Evolutionary conservation across 2,329 filamentous ascomycete genomes (phyloP).

Genomic region (Stachybotrys chartarum): DNA sequence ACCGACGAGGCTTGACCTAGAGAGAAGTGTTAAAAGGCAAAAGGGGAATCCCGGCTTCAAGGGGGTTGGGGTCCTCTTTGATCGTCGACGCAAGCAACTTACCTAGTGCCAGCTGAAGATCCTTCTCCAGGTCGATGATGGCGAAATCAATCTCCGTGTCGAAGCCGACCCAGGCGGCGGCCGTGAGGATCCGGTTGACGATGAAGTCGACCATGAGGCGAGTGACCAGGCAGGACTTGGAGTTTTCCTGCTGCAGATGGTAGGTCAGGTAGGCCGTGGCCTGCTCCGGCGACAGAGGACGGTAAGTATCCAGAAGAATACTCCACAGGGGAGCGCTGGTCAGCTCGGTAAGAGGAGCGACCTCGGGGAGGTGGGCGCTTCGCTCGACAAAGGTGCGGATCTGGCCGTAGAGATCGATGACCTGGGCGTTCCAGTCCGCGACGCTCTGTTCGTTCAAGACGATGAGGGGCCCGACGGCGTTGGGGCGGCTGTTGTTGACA

Average conservation of each 20-base stretch:
- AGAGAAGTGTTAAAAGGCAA: neutral
- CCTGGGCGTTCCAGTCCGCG: slow-evolving; percentile 24
- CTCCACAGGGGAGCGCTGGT: slow-evolving; percentile 25
- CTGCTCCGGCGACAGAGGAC: slow-evolving; percentile 28
- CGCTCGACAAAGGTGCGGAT: slow-evolving; percentile 28
- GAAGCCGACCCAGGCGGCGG: slow-evolving; percentile 30
- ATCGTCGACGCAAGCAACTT: slow-evolving; percentile 3
- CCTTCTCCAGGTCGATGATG: slow-evolving; percentile 27
- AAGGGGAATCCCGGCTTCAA: neutral
- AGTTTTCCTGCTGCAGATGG: slow-evolving; percentile 30
- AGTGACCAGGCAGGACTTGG: slow-evolving; percentile 35
- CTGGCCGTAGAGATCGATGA: slow-evolving; percentile 27
- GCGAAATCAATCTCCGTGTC: slow-evolving; percentile 24
- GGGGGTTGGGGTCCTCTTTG: too few species aligned
- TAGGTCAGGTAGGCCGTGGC: slow-evolving; percentile 32
- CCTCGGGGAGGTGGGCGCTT: slow-evolving; percentile 23
- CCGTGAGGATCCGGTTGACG: slow-evolving; percentile 32
- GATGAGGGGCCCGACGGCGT: slow-evolving; percentile 19
- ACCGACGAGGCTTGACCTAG: slow-evolving; percentile 24
- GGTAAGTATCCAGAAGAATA: slow-evolving; percentile 28
- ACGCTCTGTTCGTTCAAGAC: slow-evolving; percentile 27
- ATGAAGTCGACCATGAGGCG: slow-evolving; percentile 34
- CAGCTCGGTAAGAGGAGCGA: slow-evolving; percentile 18
- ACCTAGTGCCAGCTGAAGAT: slow-evolving; percentile 28
- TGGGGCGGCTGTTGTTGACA: neutral